A percentile compares a stretch with the other conserved stretches of the same genome.
Evolutionary conservation across 345 rosid genomes (phyloP).

Genomic region (Pistacia vera): DNA sequence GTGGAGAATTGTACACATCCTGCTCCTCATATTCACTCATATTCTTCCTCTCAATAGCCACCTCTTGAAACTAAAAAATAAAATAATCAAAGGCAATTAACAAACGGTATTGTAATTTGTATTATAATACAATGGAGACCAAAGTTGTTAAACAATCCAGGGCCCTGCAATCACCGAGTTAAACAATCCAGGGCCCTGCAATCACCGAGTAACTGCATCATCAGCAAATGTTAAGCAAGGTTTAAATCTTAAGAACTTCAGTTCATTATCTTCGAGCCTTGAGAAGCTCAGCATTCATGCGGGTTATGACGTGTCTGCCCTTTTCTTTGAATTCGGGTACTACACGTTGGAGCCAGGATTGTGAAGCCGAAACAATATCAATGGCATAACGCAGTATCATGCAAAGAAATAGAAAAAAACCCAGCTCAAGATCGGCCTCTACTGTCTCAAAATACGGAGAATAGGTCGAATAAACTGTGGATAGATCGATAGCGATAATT

Average conservation of each 20-base stretch:
- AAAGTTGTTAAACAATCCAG: too few relatives aligned
- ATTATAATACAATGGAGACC: too few relatives aligned
- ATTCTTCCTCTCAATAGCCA: too few relatives aligned
- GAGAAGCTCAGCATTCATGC: slow-evolving; percentile 11
- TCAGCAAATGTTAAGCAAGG: not conserved
- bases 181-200: too few relatives aligned
- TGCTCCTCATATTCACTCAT: too few relatives aligned
- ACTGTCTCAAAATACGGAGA: not conserved
- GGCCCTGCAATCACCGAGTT: not conserved
- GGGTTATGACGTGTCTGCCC: not conserved
- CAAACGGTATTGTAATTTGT: too few relatives aligned
- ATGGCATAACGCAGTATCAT: slow-evolving; percentile 2
- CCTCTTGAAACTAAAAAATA: too few relatives aligned
- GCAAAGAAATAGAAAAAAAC: slow-evolving; percentile 32
- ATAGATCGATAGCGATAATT: not conserved
- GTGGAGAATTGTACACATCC: too few relatives aligned
- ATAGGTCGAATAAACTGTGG: too few relatives aligned
- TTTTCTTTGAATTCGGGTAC: slow-evolving; percentile 17
- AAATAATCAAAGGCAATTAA: too few relatives aligned
- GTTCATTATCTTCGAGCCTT: not conserved
- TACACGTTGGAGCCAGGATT: slow-evolving; percentile 10
- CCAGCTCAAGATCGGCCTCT: slow-evolving; percentile 33
- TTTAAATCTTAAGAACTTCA: not conserved
- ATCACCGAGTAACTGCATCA: not conserved
- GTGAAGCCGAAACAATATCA: not conserved